These are phyloP conservation scores for Heliocybe sulcata DNA, from an alignment of 1,284 basidiomycete genomes.

Conservation along the genomic window DNA sequence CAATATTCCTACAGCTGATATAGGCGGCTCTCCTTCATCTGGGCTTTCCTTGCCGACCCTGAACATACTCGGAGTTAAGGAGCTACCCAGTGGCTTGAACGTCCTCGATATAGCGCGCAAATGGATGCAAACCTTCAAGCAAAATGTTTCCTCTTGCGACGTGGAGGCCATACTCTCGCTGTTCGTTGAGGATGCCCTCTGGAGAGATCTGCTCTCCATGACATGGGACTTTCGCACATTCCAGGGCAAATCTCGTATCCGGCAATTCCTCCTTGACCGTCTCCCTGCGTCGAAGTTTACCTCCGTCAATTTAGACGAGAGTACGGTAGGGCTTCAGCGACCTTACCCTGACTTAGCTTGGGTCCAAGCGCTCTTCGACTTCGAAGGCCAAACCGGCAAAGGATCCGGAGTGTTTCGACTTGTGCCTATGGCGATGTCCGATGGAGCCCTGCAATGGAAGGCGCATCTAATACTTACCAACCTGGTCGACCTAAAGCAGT, in stretches of 20 bases:
- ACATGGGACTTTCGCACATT: slow-evolving; percentile 67
- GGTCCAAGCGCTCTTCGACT: slow-evolving; percentile 52
- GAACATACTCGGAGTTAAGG: slow-evolving; percentile 28
- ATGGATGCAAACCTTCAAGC: slow-evolving; percentile 40
- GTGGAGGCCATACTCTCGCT: slow-evolving; percentile 27
- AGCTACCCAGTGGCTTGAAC: slow-evolving; percentile 25
- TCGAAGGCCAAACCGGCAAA: slow-evolving; percentile 43
- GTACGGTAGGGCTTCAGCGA: slow-evolving; percentile 26
- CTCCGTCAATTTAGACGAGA: slow-evolving; percentile 30
- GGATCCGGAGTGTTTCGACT: slow-evolving; percentile 47
- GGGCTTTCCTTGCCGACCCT: slow-evolving; percentile 28
- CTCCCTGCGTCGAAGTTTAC: slow-evolving; percentile 28
- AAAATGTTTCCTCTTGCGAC: slow-evolving; percentile 27
- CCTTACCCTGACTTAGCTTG: slow-evolving; percentile 52
- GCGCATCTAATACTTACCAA: slow-evolving; percentile 52
- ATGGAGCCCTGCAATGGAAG: slow-evolving; percentile 37
- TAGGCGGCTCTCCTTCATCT: too few relatives aligned
- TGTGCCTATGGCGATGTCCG: slow-evolving; percentile 38
- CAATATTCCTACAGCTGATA: too few relatives aligned
- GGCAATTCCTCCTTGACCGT: slow-evolving; percentile 37
- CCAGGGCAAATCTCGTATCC: slow-evolving; percentile 32
- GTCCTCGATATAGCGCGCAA: slow-evolving; percentile 25
- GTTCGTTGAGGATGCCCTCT: slow-evolving; percentile 27
- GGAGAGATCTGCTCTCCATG: slow-evolving; percentile 55
- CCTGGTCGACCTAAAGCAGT: slow-evolving; percentile 46